phyloP scores from a whole-genome alignment of 2,329 filamentous ascomycete species.

The Aureobasidium namibiae region DNA sequence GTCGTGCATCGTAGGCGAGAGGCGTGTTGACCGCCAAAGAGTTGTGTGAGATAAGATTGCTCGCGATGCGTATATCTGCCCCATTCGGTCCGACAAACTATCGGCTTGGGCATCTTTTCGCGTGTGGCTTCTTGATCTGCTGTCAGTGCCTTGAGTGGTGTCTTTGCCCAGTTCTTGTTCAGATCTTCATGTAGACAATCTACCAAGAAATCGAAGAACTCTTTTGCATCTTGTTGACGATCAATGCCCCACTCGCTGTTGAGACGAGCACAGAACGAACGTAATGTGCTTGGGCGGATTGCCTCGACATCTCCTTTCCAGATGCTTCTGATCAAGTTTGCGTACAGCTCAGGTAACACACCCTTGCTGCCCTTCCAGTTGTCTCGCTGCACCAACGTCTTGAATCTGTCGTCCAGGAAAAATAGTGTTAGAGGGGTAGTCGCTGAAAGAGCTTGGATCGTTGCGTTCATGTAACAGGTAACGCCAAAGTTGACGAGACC shows the following conservation, averaged over 20 bases:
- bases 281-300: constrained; percentile 39
- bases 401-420: constrained; percentile 59
- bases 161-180: constrained; percentile 57
- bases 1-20: constrained; percentile 53
- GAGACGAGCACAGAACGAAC: constrained; percentile 55
- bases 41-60: constrained; percentile 65
- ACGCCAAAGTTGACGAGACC: constrained; percentile 74
- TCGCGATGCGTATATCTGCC: constrained; percentile 59
- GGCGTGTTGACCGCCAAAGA: constrained; percentile 68
- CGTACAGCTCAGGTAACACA: constrained; percentile 53
- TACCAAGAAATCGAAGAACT: constrained; percentile 78
- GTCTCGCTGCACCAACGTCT: constrained; percentile 47
- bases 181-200: constrained; percentile 80
- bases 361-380: constrained; percentile 60
- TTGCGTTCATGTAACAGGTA: constrained; percentile 90
- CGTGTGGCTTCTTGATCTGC: constrained; percentile 52
- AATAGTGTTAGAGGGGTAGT: constrained; percentile 54
- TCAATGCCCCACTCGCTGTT: constrained; percentile 62
- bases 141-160: constrained; percentile 50
- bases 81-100: constrained; percentile 71
- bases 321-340: constrained; percentile 52
- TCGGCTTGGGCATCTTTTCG: constrained; percentile 52
- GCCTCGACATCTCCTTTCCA: constrained; percentile 51
- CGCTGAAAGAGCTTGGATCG: constrained; percentile 72
- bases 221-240: constrained; percentile 82